A percentile compares a stretch with the other conserved stretches of the same genome.
These are phyloP conservation scores for Neolentinus lepideus DNA, from an alignment of 1,284 basidiomycete genomes.

Conservation along the genomic window DNA sequence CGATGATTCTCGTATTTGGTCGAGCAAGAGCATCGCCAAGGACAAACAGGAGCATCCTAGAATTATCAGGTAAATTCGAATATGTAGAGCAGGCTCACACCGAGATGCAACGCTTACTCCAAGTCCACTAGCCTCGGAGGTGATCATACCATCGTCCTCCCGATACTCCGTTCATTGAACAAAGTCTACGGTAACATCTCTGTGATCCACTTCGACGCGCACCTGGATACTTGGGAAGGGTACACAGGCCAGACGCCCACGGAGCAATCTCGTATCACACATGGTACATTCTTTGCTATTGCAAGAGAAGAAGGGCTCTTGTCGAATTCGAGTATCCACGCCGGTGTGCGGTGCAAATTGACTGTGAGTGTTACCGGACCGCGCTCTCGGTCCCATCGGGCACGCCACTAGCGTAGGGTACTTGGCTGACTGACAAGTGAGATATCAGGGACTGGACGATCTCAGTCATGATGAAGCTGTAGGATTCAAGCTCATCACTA, in stretches of 20 bases:
- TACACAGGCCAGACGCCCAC: conserved; percentile 43
- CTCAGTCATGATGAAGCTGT: conserved; percentile 54
- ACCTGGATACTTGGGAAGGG: conserved; percentile 60
- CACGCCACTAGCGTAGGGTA: neutral
- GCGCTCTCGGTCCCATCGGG: neutral
- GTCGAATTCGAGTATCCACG: conserved; percentile 67
- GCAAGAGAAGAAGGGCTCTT: conserved; percentile 71
- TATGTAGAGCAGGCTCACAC: no score
- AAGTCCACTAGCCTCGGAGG: conserved; percentile 54
- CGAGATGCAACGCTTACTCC: neutral
- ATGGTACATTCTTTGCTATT: conserved; percentile 73
- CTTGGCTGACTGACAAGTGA: neutral
- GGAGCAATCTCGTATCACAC: conserved; percentile 59
- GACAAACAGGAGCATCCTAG: conserved; percentile 57
- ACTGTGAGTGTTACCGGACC: conserved; percentile 28
- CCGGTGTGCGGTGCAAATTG: conserved; percentile 72
- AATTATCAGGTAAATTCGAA: conserved; percentile 46
- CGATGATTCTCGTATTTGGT: conserved; percentile 16
- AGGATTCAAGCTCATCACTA: conserved; percentile 65
- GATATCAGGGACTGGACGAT: conserved; percentile 45
- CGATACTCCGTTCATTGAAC: conserved; percentile 66
- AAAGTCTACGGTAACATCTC: conserved; percentile 63
- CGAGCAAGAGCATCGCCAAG: conserved; percentile 31
- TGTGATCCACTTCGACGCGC: conserved; percentile 79
- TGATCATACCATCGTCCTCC: conserved; percentile 74